These are phyloP conservation scores for Dichotomopilus funicola DNA, from an alignment of 2,329 filamentous ascomycete species.

Conservation along the genomic window DNA sequence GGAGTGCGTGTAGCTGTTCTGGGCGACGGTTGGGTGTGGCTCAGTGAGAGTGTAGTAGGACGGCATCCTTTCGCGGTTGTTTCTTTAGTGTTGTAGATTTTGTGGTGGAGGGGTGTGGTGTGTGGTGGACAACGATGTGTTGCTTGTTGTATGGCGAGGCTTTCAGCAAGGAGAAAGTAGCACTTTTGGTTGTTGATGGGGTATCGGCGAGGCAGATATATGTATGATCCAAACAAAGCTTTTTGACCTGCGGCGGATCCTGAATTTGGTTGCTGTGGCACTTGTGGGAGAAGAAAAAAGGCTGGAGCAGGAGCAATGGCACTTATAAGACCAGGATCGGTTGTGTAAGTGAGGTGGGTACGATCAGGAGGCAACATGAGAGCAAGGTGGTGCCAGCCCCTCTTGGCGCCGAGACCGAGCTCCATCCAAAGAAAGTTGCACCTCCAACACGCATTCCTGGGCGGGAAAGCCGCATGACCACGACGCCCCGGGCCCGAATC, in stretches of 20 bases:
- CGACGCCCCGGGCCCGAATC: conserved; percentile 3
- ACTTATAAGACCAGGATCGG: conserved; percentile 13
- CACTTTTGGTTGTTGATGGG: too few relatives aligned
- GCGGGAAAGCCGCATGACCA: conserved; percentile 14
- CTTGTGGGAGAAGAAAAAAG: not conserved
- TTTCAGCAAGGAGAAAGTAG: not conserved
- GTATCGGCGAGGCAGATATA: too few relatives aligned
- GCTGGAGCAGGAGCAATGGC: not conserved
- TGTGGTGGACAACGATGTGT: not conserved
- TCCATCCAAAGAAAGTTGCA: conserved; percentile 14
- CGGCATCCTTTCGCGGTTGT: conserved; percentile 17
- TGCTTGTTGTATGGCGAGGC: not conserved
- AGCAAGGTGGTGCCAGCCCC: not conserved
- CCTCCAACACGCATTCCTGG: conserved; percentile 10
- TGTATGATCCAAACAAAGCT: too few relatives aligned
- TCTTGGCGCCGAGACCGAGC: not conserved
- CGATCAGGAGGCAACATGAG: not conserved
- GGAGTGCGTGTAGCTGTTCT: conserved; percentile 44
- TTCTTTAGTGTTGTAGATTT: conserved; percentile 5
- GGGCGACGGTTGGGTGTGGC: conserved; percentile 41
- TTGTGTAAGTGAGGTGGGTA: conserved; percentile 10
- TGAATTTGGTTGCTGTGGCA: not conserved
- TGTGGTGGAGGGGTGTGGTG: not conserved
- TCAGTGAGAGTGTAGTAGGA: conserved; percentile 43
- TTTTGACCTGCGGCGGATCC: not conserved